A percentile compares a stretch with the other conserved stretches of the same genome.
These are phyloP conservation scores for Fennellomyces sp. DNA, from an alignment of 371 early-diverging fungal species.

Conservation along the genomic window DNA sequence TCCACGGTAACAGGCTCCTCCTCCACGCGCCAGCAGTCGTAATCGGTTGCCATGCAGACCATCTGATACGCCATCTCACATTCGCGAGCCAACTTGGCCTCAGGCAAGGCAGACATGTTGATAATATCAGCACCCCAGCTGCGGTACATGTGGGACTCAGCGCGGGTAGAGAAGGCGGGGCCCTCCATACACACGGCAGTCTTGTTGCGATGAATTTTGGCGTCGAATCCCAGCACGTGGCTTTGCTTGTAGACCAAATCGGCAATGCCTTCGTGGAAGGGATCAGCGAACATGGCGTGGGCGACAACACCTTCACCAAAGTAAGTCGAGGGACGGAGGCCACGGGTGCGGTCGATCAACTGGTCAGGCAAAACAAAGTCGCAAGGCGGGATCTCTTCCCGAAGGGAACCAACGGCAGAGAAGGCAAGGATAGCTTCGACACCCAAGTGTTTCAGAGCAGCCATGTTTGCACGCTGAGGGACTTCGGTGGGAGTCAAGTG, in stretches of 20 bases:
- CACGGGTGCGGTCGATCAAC: conserved; percentile 96
- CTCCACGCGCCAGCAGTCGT: conserved; percentile 95
- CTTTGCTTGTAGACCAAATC: conserved; percentile 69
- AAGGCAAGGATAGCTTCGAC: conserved; percentile 93
- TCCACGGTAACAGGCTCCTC: conserved; percentile 94
- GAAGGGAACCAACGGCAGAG: conserved; percentile 92
- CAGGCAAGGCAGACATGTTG: conserved; percentile 97
- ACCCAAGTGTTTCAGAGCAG: conserved; percentile 93
- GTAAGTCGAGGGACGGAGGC: conserved; percentile 81
- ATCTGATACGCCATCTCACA: conserved; percentile 97
- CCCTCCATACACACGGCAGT: conserved; percentile 97
- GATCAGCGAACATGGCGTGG: conserved; percentile 93
- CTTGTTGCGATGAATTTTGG: conserved; percentile 74
- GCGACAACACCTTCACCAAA: conserved; percentile 93
- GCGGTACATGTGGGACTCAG: conserved; percentile 96
- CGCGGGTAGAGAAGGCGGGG: conserved; percentile 95
- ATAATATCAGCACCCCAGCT: conserved; percentile 92
- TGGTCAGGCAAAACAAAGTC: conserved; percentile 95
- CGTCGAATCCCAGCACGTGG: conserved; percentile 42
- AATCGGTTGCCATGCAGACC: conserved; percentile 99
- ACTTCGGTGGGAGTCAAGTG: conserved; percentile 88
- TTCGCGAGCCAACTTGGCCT: conserved; percentile 96
- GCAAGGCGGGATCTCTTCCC: conserved; percentile 91
- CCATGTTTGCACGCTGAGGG: conserved; percentile 95
- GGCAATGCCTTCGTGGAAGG: conserved; percentile 84